Base-by-base conservation (phyloP, 192 early-diverging fungal species). In the Podila epigama region DNA sequence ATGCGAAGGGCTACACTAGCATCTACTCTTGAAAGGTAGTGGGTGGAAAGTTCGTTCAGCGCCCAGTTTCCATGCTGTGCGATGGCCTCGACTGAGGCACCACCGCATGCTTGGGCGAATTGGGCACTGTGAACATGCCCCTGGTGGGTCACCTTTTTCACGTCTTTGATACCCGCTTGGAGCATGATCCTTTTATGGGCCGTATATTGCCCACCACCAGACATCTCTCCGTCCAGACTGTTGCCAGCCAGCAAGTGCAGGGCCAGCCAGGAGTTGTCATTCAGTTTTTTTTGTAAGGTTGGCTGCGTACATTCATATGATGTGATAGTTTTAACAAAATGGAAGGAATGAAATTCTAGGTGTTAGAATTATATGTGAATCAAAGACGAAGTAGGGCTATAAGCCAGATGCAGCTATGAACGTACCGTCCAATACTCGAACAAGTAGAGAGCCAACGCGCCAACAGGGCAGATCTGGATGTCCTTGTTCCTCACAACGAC, bases 351-450 rank as follows among this genome's bases (percentile, higher is more conserved):
- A n/a, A n/a, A n/a, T n/a, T n/a, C n/a, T n/a, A n/a, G n/a, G n/a
- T n/a, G n/a, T n/a, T n/a, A n/a, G n/a, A n/a, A n/a, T n/a, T n/a
- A n/a, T n/a, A n/a, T n/a, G n/a, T n/a, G n/a, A n/a, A n/a, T n/a
- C n/a, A n/a, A n/a, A n/a, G n/a, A n/a, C n/a, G n/a, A n/a, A n/a
- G n/a, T n/a, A 34, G 54, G 34, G 28, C 12, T 53, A 10, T 13
- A 27, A 12, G 51, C 16, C 51, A 53, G 42, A 10, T 20, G 22
- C 22, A 13, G 15, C 22, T 48, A 20, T 4, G 12, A 27, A 12
- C 37, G 34, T 67, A 67, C 65, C 54, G 5, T 27, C 65, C 65
- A 67, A 37, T 58, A 37, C 34, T 44, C 65, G 22, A 67, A 35
- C 41, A 67, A 27, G 22, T 58, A 67, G 31, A 67, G 36, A 1